Percentiles rank a stretch among this genome's conserved stretches.
phyloP scores from a whole-genome alignment of 2,329 filamentous ascomycete species.

The Alternaria infectoria region DNA sequence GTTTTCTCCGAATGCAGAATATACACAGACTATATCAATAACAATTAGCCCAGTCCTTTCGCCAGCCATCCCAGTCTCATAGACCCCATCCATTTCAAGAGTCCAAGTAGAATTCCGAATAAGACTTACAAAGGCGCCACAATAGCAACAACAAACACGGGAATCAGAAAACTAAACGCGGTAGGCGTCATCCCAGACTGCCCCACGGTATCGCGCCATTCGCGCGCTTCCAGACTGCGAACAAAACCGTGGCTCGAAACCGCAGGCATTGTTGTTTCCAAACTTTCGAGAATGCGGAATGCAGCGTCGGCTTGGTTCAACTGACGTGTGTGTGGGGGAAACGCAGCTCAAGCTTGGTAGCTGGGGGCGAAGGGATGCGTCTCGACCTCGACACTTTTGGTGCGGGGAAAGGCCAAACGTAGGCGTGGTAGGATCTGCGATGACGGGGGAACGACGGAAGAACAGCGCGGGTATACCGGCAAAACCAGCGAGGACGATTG shows the following conservation, averaged over 20 bases:
- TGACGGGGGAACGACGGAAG: background rate
- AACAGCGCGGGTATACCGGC: background rate
- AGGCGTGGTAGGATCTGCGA: background rate
- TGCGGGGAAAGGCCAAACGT: background rate
- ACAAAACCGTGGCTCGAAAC: slow-evolving; percentile 4
- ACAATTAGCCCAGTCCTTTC: background rate
- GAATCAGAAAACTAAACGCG: slow-evolving; percentile 38
- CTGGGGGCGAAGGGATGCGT: background rate
- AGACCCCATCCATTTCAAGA: background rate
- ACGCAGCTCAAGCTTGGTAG: background rate
- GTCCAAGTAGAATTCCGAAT: background rate
- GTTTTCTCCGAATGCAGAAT: slow-evolving; percentile 28
- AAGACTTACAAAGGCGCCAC: slow-evolving; percentile 37
- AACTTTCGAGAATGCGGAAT: background rate
- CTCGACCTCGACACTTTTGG: background rate
- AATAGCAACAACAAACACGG: slow-evolving; percentile 36
- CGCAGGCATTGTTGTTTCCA: slow-evolving; percentile 17
- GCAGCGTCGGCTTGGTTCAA: background rate
- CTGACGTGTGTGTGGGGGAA: background rate
- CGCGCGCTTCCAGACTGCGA: slow-evolving; percentile 12
- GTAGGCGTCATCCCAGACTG: slow-evolving; percentile 34
- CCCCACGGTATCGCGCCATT: slow-evolving; percentile 24
- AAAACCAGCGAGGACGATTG: background rate
- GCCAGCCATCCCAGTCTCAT: background rate
- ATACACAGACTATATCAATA: slow-evolving; percentile 21